Percentiles rank a stretch among this genome's conserved stretches.
Evolutionary conservation across 2,329 filamentous ascomycete genomes (phyloP).

Genomic region (Cercospora janseana): DNA sequence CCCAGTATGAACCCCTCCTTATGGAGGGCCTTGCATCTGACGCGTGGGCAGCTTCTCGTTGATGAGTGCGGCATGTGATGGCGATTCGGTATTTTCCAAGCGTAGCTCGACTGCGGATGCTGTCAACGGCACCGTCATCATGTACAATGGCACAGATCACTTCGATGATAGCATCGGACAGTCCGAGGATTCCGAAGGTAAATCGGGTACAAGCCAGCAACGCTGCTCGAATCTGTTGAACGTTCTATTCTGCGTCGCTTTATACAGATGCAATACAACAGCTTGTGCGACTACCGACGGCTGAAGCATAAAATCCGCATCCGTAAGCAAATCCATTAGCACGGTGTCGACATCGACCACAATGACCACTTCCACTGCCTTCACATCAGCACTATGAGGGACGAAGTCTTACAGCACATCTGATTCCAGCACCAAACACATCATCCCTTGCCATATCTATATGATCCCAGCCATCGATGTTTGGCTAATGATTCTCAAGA

Average conservation of each 20-base stretch:
- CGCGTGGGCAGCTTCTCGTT: slow-evolving; percentile 13
- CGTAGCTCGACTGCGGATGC: slow-evolving; percentile 11
- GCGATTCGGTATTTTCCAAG: slow-evolving; percentile 13
- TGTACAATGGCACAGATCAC: slow-evolving; percentile 17
- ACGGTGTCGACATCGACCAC: too few species aligned
- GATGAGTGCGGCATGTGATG: slow-evolving; percentile 16
- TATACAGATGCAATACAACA: slow-evolving; percentile 19
- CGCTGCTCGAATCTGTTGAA: slow-evolving; percentile 15
- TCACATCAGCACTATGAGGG: too few species aligned
- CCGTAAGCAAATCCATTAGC: too few species aligned
- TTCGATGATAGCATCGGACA: slow-evolving; percentile 14
- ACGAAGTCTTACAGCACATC: too few species aligned
- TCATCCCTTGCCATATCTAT: too few species aligned
- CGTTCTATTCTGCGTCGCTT: slow-evolving; percentile 15
- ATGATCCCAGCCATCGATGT: too few species aligned
- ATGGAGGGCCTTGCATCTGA: slow-evolving; percentile 12
- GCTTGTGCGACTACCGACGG: slow-evolving; percentile 11
- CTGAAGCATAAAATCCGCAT: too few species aligned
- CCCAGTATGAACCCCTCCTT: slow-evolving; percentile 11
- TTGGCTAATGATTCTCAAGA: too few species aligned
- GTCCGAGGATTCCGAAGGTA: slow-evolving; percentile 11
- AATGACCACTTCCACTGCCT: too few species aligned
- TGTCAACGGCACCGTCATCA: slow-evolving; percentile 19
- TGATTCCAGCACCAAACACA: too few species aligned
- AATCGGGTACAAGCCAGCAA: slow-evolving; percentile 13